phyloP scores from a whole-genome alignment of 2,329 filamentous ascomycete species.

The Lachnellula occidentalis region DNA sequence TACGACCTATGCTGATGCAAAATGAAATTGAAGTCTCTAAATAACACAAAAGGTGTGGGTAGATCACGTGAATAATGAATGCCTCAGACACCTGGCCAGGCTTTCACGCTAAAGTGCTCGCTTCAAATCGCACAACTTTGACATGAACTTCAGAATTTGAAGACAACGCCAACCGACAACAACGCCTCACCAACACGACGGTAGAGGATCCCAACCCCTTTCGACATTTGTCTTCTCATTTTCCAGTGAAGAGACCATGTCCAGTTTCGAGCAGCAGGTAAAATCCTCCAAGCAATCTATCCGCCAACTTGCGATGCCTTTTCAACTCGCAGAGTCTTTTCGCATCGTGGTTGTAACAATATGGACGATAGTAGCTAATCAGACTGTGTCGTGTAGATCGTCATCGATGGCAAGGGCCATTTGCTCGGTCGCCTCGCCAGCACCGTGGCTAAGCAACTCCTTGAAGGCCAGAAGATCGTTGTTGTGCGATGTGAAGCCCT shows the following conservation, averaged over 20 bases:
- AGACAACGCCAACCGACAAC: conserved; percentile 30
- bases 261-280: conserved; percentile 66
- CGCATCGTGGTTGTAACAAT: conserved; percentile 1
- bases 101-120: conserved; percentile 1
- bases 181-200: conserved; percentile 32
- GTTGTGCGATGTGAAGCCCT: conserved; percentile 97
- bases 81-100: too few species aligned
- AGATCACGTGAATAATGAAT: too few species aligned
- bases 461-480: conserved; percentile 99
- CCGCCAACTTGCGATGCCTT: not conserved
- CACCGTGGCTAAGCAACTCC: conserved; percentile 98
- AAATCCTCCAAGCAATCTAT: conserved; percentile 32
- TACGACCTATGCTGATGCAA: too few species aligned
- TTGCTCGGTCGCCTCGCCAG: conserved; percentile 97
- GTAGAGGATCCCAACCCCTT: conserved; percentile 31
- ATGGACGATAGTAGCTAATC: conserved; percentile 28
- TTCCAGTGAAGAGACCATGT: conserved; percentile 47
- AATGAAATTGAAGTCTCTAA: too few species aligned
- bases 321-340: not conserved
- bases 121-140: conserved; percentile 6
- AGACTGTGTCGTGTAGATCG: conserved; percentile 57
- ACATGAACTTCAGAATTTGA: conserved; percentile 14
- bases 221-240: conserved; percentile 32
- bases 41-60: too few species aligned
- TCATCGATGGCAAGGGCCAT: conserved; percentile 99